Evolutionary conservation across 2,329 filamentous ascomycete species (phyloP).

Genomic region (Teratosphaeria nubilosa): DNA sequence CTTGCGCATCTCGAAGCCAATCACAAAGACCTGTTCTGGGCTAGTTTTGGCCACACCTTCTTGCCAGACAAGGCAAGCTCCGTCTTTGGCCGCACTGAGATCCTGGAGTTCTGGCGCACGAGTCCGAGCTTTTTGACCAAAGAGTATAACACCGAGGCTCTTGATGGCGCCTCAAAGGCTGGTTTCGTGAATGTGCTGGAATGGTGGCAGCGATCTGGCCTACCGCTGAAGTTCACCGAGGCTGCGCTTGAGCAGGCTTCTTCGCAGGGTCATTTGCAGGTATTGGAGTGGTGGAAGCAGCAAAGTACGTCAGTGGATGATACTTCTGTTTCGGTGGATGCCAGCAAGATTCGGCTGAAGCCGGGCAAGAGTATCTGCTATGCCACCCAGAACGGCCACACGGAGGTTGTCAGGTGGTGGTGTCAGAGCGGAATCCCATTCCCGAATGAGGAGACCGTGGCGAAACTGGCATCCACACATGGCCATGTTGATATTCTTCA

Average conservation of each 20-base stretch:
- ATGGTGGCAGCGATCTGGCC: conserved; percentile 78
- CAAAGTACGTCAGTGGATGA: conserved; percentile 27
- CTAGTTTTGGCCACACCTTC: conserved; percentile 70
- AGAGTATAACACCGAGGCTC: conserved; percentile 73
- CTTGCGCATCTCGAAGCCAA: conserved; percentile 61
- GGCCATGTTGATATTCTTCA: conserved; percentile 77
- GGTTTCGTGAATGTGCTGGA: conserved; percentile 79
- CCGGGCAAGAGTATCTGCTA: conserved; percentile 76
- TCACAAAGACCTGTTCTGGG: conserved; percentile 68
- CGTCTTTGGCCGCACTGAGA: conserved; percentile 72
- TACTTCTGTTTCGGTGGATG: conserved; percentile 15
- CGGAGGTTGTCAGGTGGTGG: conserved; percentile 78
- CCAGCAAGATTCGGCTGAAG: conserved; percentile 49
- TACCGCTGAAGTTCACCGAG: conserved; percentile 78
- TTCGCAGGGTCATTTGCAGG: conserved; percentile 69
- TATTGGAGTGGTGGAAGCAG: conserved; percentile 88
- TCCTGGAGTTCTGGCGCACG: conserved; percentile 85
- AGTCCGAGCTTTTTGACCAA: conserved; percentile 74
- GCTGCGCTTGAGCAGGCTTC: conserved; percentile 80
- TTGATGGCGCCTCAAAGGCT: conserved; percentile 78
- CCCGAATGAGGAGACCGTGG: conserved; percentile 69
- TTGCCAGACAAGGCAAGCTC: conserved; percentile 81
- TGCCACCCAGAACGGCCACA: conserved; percentile 72
- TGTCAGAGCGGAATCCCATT: conserved; percentile 69
- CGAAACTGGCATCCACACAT: conserved; percentile 73